These are phyloP conservation scores for Zanthoxylum bungeanum DNA, from an alignment of 345 rosid genomes.

Conservation along the genomic window DNA sequence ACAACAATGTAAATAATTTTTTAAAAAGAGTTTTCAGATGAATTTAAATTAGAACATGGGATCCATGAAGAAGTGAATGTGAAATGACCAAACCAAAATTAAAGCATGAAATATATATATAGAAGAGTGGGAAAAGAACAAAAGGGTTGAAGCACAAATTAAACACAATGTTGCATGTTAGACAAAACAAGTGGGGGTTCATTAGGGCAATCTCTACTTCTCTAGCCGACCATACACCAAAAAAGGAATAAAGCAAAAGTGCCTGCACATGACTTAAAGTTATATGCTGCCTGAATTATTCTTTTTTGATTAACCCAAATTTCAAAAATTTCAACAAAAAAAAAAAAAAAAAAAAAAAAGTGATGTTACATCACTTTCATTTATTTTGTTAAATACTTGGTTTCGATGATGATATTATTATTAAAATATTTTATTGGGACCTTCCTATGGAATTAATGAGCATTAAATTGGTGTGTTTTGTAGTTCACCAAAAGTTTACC, in stretches of 20 bases:
- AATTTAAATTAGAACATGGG: background rate
- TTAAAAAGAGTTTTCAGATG: background rate
- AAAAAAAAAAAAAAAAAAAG: background rate
- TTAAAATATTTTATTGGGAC: no score
- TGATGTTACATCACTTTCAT: background rate
- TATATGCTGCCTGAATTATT: background rate
- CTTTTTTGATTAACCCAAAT: background rate
- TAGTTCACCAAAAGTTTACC: background rate
- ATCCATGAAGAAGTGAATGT: background rate
- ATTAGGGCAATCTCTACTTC: constrained; percentile 12
- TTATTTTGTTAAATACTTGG: no score
- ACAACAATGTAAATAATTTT: background rate
- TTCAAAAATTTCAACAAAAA: background rate
- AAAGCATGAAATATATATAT: background rate
- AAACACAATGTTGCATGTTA: background rate
- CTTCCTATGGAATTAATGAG: background rate
- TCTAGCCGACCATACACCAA: constrained; percentile 34
- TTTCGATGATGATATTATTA: no score
- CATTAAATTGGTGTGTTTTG: background rate
- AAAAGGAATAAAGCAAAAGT: constrained; percentile 34
- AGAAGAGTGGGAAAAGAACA: background rate
- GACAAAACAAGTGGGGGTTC: constrained; percentile 38
- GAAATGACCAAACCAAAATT: background rate
- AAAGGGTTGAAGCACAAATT: background rate
- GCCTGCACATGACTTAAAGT: constrained; percentile 19